A percentile compares a stretch with the other conserved stretches of the same genome.
Conservation (phyloP, 2,329 filamentous ascomycete species). For the Geosmithia flava region DNA sequence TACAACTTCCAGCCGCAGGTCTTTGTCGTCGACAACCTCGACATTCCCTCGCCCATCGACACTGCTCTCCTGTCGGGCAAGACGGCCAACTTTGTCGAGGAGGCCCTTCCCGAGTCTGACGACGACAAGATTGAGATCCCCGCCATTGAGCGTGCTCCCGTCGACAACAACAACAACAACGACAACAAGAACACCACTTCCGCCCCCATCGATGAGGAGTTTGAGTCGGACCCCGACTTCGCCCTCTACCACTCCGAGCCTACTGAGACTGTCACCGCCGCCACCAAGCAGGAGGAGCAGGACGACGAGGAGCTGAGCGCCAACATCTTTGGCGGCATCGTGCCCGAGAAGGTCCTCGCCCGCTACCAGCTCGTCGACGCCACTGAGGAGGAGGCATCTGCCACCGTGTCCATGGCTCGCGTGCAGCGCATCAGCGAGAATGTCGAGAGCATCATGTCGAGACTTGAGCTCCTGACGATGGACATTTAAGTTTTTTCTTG, state of each 20-base stretch:
- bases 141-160: constrained; percentile 33
- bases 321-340: constrained; percentile 40
- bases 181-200: constrained; percentile 10
- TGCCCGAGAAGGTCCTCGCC: constrained; percentile 50
- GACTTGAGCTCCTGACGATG: constrained; percentile 23
- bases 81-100: constrained; percentile 40
- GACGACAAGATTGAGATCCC: constrained; percentile 45
- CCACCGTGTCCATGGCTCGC: constrained; percentile 31
- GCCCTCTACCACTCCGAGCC: constrained; percentile 42
- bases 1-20: constrained; percentile 58
- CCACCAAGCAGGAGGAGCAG: constrained; percentile 19
- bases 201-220: constrained; percentile 34
- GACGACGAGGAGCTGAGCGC: constrained; percentile 27
- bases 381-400: constrained; percentile 32
- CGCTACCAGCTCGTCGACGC: constrained; percentile 53
- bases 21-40: constrained; percentile 63
- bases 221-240: constrained; percentile 51
- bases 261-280: not conserved
- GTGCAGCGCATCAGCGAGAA: constrained; percentile 34
- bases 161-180: constrained; percentile 19
- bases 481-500: constrained; percentile 11
- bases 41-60: constrained; percentile 48
- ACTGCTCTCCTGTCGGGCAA: constrained; percentile 59
- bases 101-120: constrained; percentile 23
- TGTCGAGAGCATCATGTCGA: constrained; percentile 20